These are phyloP conservation scores for Aspergillus panamensis DNA, from an alignment of 495 filamentous ascomycete species.

Conservation along the genomic window DNA sequence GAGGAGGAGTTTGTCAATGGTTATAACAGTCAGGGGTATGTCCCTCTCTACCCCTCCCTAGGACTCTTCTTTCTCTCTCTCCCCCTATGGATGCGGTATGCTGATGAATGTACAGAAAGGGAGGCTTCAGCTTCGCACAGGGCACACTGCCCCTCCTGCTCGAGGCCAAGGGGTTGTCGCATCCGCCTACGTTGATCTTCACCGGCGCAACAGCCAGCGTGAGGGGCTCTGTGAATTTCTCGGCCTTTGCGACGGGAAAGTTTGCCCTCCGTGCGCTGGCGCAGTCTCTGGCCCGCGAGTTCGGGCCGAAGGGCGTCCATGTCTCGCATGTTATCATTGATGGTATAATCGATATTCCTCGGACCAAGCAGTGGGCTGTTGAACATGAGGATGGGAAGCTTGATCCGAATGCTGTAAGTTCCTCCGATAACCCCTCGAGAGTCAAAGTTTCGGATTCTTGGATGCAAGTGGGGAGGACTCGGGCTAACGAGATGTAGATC, in stretches of 20 bases:
- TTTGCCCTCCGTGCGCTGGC: slow-evolving; percentile 74
- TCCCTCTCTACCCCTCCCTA: slow-evolving; percentile 3
- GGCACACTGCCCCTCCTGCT: slow-evolving; percentile 69
- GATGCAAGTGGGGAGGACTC: background rate
- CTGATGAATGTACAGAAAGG: slow-evolving; percentile 47
- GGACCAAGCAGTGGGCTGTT: slow-evolving; percentile 57
- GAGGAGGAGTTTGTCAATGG: slow-evolving; percentile 59
- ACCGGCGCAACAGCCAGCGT: slow-evolving; percentile 82
- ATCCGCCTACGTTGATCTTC: slow-evolving; percentile 81
- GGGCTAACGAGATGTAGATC: slow-evolving; percentile 55
- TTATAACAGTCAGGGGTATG: slow-evolving; percentile 60
- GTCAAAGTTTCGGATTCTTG: background rate
- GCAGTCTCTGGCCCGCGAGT: slow-evolving; percentile 81
- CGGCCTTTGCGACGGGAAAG: slow-evolving; percentile 73
- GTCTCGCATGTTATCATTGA: slow-evolving; percentile 84
- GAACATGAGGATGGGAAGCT: slow-evolving; percentile 72
- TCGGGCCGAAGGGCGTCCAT: slow-evolving; percentile 85
- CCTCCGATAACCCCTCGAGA: background rate
- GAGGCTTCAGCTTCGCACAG: slow-evolving; percentile 77
- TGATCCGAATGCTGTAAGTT: slow-evolving; percentile 72
- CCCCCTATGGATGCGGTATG: background rate
- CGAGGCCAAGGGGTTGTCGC: slow-evolving; percentile 44
- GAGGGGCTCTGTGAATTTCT: slow-evolving; percentile 66
- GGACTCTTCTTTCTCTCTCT: background rate
- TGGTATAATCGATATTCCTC: slow-evolving; percentile 81